Evolutionary conservation across 2,329 filamentous ascomycete genomes (phyloP).

Genomic region (Neonectria neomacrospora): DNA sequence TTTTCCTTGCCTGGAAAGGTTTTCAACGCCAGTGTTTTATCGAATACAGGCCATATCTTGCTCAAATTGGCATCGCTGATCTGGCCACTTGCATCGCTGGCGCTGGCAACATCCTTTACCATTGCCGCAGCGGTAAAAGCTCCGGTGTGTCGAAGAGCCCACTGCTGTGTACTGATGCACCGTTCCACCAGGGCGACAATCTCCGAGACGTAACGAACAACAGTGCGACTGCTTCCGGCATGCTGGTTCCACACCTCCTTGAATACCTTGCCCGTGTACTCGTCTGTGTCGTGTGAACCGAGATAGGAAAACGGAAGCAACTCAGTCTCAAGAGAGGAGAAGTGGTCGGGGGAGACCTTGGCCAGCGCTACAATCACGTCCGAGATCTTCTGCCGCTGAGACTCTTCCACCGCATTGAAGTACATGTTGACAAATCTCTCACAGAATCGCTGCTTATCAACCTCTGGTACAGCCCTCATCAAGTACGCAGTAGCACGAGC

Average conservation of each 20-base stretch:
- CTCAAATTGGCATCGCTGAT: constrained; percentile 70
- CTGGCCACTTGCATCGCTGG: constrained; percentile 65
- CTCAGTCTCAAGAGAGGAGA: constrained; percentile 77
- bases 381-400: constrained; percentile 77
- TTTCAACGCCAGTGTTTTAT: constrained; percentile 85
- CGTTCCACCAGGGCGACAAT: constrained; percentile 76
- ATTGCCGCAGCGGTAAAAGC: constrained; percentile 83
- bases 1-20: constrained; percentile 94
- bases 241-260: constrained; percentile 90
- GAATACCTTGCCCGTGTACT: constrained; percentile 83
- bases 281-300: constrained; percentile 85
- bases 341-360: constrained; percentile 89
- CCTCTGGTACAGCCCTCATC: constrained; percentile 67
- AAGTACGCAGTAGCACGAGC: constrained; percentile 89
- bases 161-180: constrained; percentile 82
- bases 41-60: constrained; percentile 83
- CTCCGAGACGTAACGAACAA: constrained; percentile 85
- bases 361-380: constrained; percentile 86
- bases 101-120: constrained; percentile 71
- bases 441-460: constrained; percentile 63
- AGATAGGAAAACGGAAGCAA: constrained; percentile 90
- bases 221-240: constrained; percentile 84
- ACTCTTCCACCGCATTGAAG: constrained; percentile 82
- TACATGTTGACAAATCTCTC: constrained; percentile 74
- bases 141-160: constrained; percentile 90